Base-by-base conservation (phyloP, 2,329 filamentous ascomycete genomes). In the Aspergillus sergii region DNA sequence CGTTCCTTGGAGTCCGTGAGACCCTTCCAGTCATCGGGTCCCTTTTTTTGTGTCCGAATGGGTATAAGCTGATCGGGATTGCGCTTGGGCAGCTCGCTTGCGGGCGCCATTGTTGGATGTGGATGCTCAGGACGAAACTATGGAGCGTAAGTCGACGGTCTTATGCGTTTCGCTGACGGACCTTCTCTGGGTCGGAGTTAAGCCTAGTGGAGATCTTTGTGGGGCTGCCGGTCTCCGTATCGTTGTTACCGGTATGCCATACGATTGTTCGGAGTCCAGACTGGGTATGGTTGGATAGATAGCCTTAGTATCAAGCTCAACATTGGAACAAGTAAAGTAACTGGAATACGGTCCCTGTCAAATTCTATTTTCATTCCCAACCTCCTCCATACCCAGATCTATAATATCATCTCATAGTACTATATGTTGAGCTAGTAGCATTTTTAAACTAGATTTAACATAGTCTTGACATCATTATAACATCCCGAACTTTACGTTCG, bases 1-100 rank as follows among this genome's bases (percentile, higher is more conserved):
- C 72, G 69, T 59, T 74, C 72, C 39, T 63, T 63, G 9, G 68
- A 68, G 36, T 74, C 71, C 2, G 64, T 69, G 7, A 72, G 55
- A 10, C 69, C 69, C 5, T 63, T 55, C 71, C 70, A 72, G 21
- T 72, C 60, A 56, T 72, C 70, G 2, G 39, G 54, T 3, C 28
- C 28, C 19, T 51, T 51, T 51, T 55, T 39, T 9, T 12, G 11
- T 9, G n/a, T 21, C 51, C 12, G n/a, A 39, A 30, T 48, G 6
- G 26, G 53, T 36, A 50, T 11, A 32, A 19, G 36, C 14, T 10
- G 41, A 26, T 30, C 23, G 19, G 9, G 19, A 53, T 34, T 8
- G 50, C 50, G 50, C 32, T 54, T 36, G 21, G 51, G 5, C 21
- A 19, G n/a, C 21, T 55, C 34, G 32, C n/a, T 26, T 9, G 32